Evolutionary conservation across 768 basidiomycete genomes (phyloP), one percentile per base, ranked within the genome.

Genomic region (Mrakia gelida): DNA sequence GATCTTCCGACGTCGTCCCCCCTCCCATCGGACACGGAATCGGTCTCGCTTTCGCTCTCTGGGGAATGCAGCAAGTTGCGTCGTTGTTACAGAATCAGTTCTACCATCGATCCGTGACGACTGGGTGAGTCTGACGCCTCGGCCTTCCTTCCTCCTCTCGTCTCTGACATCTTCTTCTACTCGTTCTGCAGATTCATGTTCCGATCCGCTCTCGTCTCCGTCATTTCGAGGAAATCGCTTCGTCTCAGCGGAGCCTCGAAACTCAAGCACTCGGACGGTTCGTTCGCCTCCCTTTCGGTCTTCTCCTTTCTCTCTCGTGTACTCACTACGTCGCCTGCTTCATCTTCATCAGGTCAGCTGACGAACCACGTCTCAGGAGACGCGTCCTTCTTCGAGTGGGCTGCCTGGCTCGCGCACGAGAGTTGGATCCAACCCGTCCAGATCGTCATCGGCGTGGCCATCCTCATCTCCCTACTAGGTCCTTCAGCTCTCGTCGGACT

Each of bases 31-130:
- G 90, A 4, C 84, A 83, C 56, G 93, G 93, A 30, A 86, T 95
- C n/a, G 93, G 92, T 0, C 87, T 92, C 32, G 88, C 89, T 0
- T 88, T 95, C 81, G 88, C 83, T 38, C 87, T 98, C 0, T 86
- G 95, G 77, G 83, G 85, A n/a, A 86, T 97, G 80, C 91, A 93
- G 81, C 74, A 92, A 41, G 82, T 90, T 54, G 82, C 89, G 0
- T 92, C 91, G 0, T 81, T 93, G 74, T 73, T 67, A 26, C 63
- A 61, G 23, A 79, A 68, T 26, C 71, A 80, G 38, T 80, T 43
- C 62, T 63, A 73, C 30, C 32, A 67, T 10, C 65, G 78, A 23
- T 56, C 72, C 3, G 30, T 74, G 26, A 72, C 81, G 30, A 32
- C 32, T 34, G 63, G 61, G 61, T 62, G 9, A 32, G 61, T 62